Conservation (phyloP, 176 grass and related monocot species). For the Olyra latifolia region DNA sequence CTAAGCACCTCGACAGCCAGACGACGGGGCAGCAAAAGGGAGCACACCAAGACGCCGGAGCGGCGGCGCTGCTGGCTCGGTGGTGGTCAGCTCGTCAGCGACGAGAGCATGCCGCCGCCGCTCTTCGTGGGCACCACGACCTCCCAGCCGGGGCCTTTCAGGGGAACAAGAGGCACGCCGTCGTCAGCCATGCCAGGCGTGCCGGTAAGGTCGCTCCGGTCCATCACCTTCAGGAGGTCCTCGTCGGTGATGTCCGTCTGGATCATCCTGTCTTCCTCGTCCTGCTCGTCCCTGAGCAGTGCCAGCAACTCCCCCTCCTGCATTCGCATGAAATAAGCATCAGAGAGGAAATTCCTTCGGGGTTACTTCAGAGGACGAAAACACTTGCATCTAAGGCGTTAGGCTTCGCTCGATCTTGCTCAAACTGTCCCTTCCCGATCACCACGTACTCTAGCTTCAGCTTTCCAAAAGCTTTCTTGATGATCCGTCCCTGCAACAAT, state of each 20-base stretch:
- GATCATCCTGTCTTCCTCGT: slow-evolving; percentile 72
- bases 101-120: slow-evolving; percentile 60
- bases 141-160: slow-evolving; percentile 94
- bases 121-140: slow-evolving; percentile 78
- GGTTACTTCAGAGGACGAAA: background rate
- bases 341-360: background rate
- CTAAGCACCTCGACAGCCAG: background rate
- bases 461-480: slow-evolving; percentile 91
- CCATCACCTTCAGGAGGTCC: slow-evolving; percentile 65
- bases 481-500: slow-evolving; percentile 64
- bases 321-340: background rate
- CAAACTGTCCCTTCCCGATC: slow-evolving; percentile 88
- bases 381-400: slow-evolving; percentile 56
- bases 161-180: slow-evolving; percentile 34
- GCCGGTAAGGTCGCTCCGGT: slow-evolving; percentile 60
- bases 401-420: slow-evolving; percentile 71
- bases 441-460: slow-evolving; percentile 91
- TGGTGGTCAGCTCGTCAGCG: slow-evolving; percentile 60
- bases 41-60: background rate
- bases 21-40: slow-evolving; percentile 3
- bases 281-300: slow-evolving; percentile 71
- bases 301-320: slow-evolving; percentile 76
- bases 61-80: background rate
- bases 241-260: slow-evolving; percentile 75
- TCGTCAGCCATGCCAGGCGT: background rate